Evolutionary conservation across 192 early-diverging fungal genomes (phyloP).

Genomic region (Chytriomyces confervae): DNA sequence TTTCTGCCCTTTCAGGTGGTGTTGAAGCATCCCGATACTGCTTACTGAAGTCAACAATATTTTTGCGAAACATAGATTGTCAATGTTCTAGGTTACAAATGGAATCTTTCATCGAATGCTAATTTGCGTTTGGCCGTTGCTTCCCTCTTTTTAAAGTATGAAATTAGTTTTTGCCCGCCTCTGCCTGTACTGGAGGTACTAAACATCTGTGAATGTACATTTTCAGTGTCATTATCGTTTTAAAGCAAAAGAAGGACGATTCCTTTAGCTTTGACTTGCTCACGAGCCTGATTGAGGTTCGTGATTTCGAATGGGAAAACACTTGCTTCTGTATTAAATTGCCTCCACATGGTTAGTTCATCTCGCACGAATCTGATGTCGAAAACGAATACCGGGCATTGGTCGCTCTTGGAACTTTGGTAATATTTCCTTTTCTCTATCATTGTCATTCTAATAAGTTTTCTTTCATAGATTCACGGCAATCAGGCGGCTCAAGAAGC

Average conservation of each 20-base stretch:
- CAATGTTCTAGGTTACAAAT: slow-evolving; percentile 28
- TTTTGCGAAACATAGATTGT: slow-evolving; percentile 34
- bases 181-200: not conserved
- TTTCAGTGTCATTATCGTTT: slow-evolving; percentile 55
- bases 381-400: slow-evolving; percentile 66
- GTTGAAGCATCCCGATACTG: not conserved
- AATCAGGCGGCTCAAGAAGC: slow-evolving; percentile 32
- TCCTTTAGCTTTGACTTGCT: slow-evolving; percentile 57
- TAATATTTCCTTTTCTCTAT: not conserved
- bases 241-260: slow-evolving; percentile 52
- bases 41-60: slow-evolving; percentile 1
- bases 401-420: slow-evolving; percentile 71
- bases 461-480: slow-evolving; percentile 9
- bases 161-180: slow-evolving; percentile 3
- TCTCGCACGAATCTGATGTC: slow-evolving; percentile 63
- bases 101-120: slow-evolving; percentile 37
- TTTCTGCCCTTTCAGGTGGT: not conserved
- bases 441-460: not conserved
- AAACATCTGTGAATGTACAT: slow-evolving; percentile 34
- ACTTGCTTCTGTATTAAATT: not conserved
- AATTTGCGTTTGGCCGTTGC: slow-evolving; percentile 52
- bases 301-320: not conserved
- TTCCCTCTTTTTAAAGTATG: slow-evolving; percentile 51
- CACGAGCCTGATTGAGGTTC: slow-evolving; percentile 53
- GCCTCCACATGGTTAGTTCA: slow-evolving; percentile 37